These are phyloP conservation scores for Fusarium scirpi DNA, from an alignment of 2,329 filamentous ascomycete species.

Conservation along the genomic window DNA sequence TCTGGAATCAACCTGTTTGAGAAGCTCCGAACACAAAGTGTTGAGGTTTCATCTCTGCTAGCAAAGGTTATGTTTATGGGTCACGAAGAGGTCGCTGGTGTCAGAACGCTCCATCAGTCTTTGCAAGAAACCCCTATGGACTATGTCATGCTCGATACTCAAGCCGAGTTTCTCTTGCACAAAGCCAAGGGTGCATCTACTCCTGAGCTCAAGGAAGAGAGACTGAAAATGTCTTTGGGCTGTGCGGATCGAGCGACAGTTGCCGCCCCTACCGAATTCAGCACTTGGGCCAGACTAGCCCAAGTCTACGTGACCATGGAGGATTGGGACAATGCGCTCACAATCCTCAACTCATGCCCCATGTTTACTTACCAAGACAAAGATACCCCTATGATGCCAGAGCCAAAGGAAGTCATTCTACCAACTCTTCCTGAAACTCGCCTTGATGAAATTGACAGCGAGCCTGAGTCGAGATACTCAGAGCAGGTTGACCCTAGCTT, in stretches of 20 bases:
- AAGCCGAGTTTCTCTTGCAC: slow-evolving; percentile 89
- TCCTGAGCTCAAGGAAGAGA: slow-evolving; percentile 69
- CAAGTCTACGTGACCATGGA: slow-evolving; percentile 95
- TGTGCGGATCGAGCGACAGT: slow-evolving; percentile 96
- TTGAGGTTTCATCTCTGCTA: slow-evolving; percentile 92
- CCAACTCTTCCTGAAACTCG: slow-evolving; percentile 90
- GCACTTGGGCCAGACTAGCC: slow-evolving; percentile 93
- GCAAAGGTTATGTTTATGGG: slow-evolving; percentile 93
- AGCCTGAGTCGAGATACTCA: slow-evolving; percentile 81
- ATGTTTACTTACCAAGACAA: slow-evolving; percentile 99
- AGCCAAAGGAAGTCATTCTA: slow-evolving; percentile 87
- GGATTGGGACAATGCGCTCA: slow-evolving; percentile 94
- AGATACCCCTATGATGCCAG: slow-evolving; percentile 93
- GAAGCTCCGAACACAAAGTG: slow-evolving; percentile 89
- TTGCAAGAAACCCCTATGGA: slow-evolving; percentile 96
- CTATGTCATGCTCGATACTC: slow-evolving; percentile 94
- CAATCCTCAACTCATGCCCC: slow-evolving; percentile 96
- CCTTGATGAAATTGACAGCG: slow-evolving; percentile 96
- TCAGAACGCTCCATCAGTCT: slow-evolving; percentile 87
- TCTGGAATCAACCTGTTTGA: slow-evolving; percentile 98
- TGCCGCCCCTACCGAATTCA: slow-evolving; percentile 95
- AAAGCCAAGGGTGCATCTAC: slow-evolving; percentile 74
- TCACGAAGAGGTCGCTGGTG: slow-evolving; percentile 96
- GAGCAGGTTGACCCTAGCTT: slow-evolving; percentile 91
- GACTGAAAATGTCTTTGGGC: slow-evolving; percentile 87